Conservation (phyloP, 2,329 filamentous ascomycete species). For the Atkinsonella texensis region DNA sequence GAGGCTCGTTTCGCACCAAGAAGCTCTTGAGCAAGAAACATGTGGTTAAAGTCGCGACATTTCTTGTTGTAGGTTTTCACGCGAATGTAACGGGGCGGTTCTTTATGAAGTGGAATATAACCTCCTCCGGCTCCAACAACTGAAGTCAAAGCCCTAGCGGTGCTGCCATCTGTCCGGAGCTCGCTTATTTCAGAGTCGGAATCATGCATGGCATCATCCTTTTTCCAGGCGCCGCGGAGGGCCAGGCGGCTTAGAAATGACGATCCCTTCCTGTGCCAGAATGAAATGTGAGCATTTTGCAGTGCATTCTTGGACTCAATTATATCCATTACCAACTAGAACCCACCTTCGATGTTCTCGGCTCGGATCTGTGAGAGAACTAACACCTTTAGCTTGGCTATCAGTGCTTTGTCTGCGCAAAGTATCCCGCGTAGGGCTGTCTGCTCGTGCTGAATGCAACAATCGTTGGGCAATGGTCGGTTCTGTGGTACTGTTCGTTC, state of each 20-base stretch:
- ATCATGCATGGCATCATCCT: constrained; percentile 45
- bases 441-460: constrained; percentile 38
- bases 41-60: constrained; percentile 65
- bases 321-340: background rate
- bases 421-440: constrained; percentile 34
- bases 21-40: constrained; percentile 92
- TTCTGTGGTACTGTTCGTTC: constrained; percentile 24
- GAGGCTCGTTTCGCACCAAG: constrained; percentile 38
- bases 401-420: constrained; percentile 30
- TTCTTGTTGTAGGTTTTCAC: constrained; percentile 74
- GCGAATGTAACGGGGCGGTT: constrained; percentile 83
- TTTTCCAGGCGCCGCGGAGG: constrained; percentile 65
- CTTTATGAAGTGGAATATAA: constrained; percentile 77
- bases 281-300: constrained; percentile 7
- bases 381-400: constrained; percentile 23
- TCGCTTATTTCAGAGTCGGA: constrained; percentile 61
- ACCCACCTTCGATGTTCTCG: constrained; percentile 53
- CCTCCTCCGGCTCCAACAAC: constrained; percentile 54
- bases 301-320: no score
- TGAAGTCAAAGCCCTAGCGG: constrained; percentile 72
- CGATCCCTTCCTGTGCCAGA: constrained; percentile 56
- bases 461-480: constrained; percentile 42
- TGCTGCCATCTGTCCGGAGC: constrained; percentile 62
- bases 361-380: constrained; percentile 28
- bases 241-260: constrained; percentile 78